Evolutionary conservation across 1,284 basidiomycete genomes (phyloP).

Genomic region (Fomitiporia mediterranea): DNA sequence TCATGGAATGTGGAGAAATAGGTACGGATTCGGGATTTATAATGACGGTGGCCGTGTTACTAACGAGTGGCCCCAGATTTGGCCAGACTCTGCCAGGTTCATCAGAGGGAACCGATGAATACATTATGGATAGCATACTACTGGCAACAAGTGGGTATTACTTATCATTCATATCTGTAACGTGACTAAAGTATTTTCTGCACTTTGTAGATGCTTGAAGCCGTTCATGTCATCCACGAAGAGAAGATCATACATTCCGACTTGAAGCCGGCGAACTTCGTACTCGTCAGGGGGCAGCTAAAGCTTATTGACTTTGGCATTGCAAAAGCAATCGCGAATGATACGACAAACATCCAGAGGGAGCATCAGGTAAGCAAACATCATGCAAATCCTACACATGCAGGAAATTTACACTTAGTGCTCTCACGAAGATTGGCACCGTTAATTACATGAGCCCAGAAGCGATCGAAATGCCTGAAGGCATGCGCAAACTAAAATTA

Average conservation of each 20-base stretch:
- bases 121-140: constrained; percentile 92
- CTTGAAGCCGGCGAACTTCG: constrained; percentile 95
- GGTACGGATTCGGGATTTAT: constrained; percentile 34
- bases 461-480: constrained; percentile 79
- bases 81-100: constrained; percentile 75
- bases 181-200: constrained; percentile 11
- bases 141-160: constrained; percentile 79
- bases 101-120: constrained; percentile 77
- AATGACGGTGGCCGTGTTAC: background rate
- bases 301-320: constrained; percentile 98
- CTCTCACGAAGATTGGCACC: constrained; percentile 86
- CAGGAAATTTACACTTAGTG: background rate
- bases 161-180: background rate
- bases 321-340: constrained; percentile 94
- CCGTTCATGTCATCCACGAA: constrained; percentile 92
- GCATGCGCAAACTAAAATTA: constrained; percentile 75
- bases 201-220: constrained; percentile 74
- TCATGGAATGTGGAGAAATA: constrained; percentile 94
- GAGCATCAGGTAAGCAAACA: constrained; percentile 72
- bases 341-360: constrained; percentile 94
- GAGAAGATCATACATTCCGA: constrained; percentile 97
- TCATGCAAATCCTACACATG: background rate
- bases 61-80: constrained; percentile 46
- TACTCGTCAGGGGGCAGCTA: constrained; percentile 86
- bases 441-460: constrained; percentile 97